Evolutionary conservation across 2,329 filamentous ascomycete species (phyloP).

Genomic region (Gyromitra esculenta): DNA sequence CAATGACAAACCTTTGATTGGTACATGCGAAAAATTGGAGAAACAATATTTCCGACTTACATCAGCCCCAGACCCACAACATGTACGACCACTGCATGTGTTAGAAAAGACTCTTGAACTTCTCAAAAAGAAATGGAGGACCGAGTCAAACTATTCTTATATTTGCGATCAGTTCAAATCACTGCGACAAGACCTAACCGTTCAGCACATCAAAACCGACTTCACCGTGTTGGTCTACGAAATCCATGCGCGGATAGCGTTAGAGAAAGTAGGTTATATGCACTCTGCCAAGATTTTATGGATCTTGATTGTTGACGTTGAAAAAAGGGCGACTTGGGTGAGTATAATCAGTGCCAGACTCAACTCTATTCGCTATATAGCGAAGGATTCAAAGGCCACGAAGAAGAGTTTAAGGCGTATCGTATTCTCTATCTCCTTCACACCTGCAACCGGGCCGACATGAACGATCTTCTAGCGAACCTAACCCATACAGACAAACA

Average conservation of each 20-base stretch:
- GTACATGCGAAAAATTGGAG: conserved; percentile 83
- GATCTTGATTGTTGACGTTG: conserved; percentile 24
- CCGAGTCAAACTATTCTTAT: conserved; percentile 93
- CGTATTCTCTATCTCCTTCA: conserved; percentile 99
- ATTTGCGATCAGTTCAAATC: conserved; percentile 99
- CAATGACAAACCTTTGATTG: conserved; percentile 73
- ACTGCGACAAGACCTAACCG: conserved; percentile 94
- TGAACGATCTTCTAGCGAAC: conserved; percentile 98
- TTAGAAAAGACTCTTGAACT: conserved; percentile 85
- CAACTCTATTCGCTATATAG: conserved; percentile 92
- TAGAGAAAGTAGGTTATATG: conserved; percentile 74
- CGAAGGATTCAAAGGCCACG: conserved; percentile 80
- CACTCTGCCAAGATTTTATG: not conserved
- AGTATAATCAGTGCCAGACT: conserved; percentile 99
- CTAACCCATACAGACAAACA: conserved; percentile 97
- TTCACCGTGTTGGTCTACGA: conserved; percentile 98
- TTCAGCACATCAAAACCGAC: conserved; percentile 95
- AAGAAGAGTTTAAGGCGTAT: conserved; percentile 97
- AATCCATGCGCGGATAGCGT: conserved; percentile 93
- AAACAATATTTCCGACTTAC: conserved; percentile 96
- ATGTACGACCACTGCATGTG: conserved; percentile 83
- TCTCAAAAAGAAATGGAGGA: conserved; percentile 92
- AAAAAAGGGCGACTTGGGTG: conserved; percentile 85
- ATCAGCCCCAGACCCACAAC: conserved; percentile 84
- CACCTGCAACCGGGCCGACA: conserved; percentile 95